A percentile compares a stretch with the other conserved stretches of the same genome.
These are phyloP conservation scores for Fusarium luffae DNA, from an alignment of 2,329 filamentous ascomycete species.

Conservation along the genomic window DNA sequence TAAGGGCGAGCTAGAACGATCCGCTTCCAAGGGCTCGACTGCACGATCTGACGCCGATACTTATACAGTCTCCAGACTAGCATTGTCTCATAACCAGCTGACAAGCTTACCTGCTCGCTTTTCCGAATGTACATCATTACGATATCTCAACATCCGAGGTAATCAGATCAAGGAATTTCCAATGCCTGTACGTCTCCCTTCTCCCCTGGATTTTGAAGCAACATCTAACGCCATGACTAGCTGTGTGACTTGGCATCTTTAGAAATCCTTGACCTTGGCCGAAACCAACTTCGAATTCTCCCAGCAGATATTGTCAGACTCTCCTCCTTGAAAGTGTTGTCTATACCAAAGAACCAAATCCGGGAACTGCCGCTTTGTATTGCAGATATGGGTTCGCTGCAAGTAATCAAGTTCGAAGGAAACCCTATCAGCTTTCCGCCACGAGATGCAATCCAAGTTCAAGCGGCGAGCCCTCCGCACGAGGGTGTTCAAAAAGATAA, in stretches of 20 bases:
- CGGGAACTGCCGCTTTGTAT: conserved; percentile 84
- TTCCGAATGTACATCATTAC: conserved; percentile 79
- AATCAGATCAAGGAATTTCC: conserved; percentile 76
- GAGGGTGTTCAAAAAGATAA: conserved; percentile 65
- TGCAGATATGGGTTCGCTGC: conserved; percentile 88
- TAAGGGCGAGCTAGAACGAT: conserved; percentile 79
- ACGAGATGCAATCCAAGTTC: conserved; percentile 72
- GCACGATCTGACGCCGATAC: conserved; percentile 30
- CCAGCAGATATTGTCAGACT: conserved; percentile 84
- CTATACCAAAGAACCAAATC: conserved; percentile 87
- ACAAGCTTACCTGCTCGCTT: conserved; percentile 76
- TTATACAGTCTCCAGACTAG: conserved; percentile 65
- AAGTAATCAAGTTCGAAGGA: conserved; percentile 88
- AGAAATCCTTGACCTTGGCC: conserved; percentile 91
- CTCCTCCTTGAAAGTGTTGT: conserved; percentile 87
- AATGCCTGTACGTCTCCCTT: conserved; percentile 57
- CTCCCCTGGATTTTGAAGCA: conserved; percentile 16
- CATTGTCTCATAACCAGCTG: conserved; percentile 83
- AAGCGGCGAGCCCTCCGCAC: conserved; percentile 65
- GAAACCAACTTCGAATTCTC: conserved; percentile 83
- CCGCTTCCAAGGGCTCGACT: conserved; percentile 41
- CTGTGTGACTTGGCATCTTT: conserved; percentile 86
- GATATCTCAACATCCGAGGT: conserved; percentile 83
- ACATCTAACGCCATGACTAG: conserved; percentile 58
- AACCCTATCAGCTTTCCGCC: conserved; percentile 88